Conservation (phyloP, 148 eudicot species). For the Rheum nobile region DNA sequence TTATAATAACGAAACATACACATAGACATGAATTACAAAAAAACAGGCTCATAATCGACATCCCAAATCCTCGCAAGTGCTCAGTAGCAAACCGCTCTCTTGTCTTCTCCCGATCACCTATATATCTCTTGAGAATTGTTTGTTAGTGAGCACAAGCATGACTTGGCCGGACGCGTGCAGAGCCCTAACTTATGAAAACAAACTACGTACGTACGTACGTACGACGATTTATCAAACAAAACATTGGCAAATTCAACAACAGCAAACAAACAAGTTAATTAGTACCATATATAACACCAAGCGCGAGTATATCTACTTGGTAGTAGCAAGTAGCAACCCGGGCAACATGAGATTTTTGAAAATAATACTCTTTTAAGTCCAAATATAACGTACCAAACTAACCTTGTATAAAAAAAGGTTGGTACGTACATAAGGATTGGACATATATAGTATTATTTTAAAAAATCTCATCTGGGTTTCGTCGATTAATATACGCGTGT, state of each 20-base stretch:
- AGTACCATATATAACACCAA: neutral
- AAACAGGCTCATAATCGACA: neutral
- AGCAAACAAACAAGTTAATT: neutral
- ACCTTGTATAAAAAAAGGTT: neutral
- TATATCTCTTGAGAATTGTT: slow-evolving; percentile 4
- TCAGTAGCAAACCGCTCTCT: slow-evolving; percentile 15
- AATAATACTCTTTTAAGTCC: neutral
- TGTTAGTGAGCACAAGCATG: slow-evolving; percentile 14
- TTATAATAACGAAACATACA: neutral
- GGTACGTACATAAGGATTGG: neutral
- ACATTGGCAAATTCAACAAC: neutral
- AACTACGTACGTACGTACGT: neutral
- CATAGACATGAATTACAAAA: neutral
- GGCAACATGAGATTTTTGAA: slow-evolving; percentile 5
- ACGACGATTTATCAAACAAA: neutral
- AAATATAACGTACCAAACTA: neutral
- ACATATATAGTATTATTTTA: slow-evolving; percentile 2
- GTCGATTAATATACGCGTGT: neutral
- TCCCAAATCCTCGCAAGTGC: slow-evolving; percentile 8
- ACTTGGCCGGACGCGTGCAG: neutral
- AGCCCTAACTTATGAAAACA: neutral
- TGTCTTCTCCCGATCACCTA: neutral
- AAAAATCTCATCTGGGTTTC: neutral
- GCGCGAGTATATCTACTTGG: neutral
- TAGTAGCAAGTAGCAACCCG: neutral